These are phyloP conservation scores for Colletotrichum salicis DNA, from an alignment of 2,329 filamentous ascomycete genomes.

Conservation along the genomic window DNA sequence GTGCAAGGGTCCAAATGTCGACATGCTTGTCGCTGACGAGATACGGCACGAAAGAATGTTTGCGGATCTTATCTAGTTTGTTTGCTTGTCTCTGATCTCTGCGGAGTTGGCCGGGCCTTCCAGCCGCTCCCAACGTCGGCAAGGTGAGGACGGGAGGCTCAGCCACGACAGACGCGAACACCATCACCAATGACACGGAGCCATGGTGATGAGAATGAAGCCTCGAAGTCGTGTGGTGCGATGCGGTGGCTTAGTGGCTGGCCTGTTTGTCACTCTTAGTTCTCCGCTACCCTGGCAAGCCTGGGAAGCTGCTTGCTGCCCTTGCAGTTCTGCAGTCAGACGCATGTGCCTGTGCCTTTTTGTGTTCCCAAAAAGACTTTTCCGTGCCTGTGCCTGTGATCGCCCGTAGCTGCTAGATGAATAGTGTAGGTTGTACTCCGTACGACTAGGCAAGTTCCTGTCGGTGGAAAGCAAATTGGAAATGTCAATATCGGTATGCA, in stretches of 20 bases:
- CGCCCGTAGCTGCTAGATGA: no score
- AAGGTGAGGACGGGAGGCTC: neutral
- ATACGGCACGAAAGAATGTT: neutral
- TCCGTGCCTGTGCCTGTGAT: neutral
- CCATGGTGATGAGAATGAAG: neutral
- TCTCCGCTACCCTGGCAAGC: neutral
- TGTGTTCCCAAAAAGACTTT: neutral
- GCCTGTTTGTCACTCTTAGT: neutral
- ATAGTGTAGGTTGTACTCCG: neutral
- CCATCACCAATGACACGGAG: neutral
- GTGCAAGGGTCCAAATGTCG: constrained; percentile 5
- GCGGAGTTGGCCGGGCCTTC: neutral
- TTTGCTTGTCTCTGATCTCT: neutral
- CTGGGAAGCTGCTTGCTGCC: neutral
- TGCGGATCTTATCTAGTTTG: no score
- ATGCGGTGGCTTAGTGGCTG: neutral
- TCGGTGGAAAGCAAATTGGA: neutral
- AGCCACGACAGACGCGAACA: constrained; percentile 13
- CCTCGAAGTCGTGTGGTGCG: neutral
- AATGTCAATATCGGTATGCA: neutral
- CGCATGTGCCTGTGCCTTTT: neutral
- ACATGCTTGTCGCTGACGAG: neutral
- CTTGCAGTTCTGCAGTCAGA: neutral
- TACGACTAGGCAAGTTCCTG: neutral
- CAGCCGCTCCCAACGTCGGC: neutral